A percentile compares a stretch with the other conserved stretches of the same genome.
Conservation (phyloP, 148 eudicot genomes). For the Amaranthus cruentus region DNA sequence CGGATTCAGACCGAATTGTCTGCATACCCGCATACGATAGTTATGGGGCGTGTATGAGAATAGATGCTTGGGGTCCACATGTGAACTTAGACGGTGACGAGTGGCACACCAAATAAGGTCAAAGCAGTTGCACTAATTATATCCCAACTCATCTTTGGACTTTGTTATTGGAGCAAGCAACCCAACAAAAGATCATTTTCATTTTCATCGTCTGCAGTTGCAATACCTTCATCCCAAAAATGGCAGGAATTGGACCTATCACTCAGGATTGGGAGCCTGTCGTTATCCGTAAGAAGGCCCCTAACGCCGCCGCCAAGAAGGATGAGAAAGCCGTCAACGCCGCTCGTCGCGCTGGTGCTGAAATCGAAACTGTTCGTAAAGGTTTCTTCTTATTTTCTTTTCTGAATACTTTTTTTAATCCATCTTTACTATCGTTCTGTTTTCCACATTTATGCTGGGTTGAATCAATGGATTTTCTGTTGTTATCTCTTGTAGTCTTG, state of each 20-base stretch:
- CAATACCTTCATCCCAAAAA: background rate
- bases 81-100: too few species aligned
- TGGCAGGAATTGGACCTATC: constrained; percentile 59
- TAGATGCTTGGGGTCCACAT: too few species aligned
- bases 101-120: too few species aligned
- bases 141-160: too few species aligned
- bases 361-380: constrained; percentile 89
- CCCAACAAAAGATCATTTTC: too few species aligned
- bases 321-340: constrained; percentile 99
- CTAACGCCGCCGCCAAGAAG: constrained; percentile 87
- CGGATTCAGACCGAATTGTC: too few species aligned
- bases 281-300: constrained; percentile 91
- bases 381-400: constrained; percentile 26
- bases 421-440: background rate
- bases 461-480: background rate
- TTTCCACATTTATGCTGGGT: background rate
- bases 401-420: background rate
- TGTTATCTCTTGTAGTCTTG: background rate
- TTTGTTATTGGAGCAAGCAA: too few species aligned
- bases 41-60: too few species aligned
- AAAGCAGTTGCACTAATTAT: too few species aligned
- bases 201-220: too few species aligned
- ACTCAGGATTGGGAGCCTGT: constrained; percentile 98
- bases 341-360: constrained; percentile 97
- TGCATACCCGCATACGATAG: too few species aligned